These are phyloP conservation scores for Nemania sp. DNA, from an alignment of 2,329 filamentous ascomycete genomes.

Conservation along the genomic window DNA sequence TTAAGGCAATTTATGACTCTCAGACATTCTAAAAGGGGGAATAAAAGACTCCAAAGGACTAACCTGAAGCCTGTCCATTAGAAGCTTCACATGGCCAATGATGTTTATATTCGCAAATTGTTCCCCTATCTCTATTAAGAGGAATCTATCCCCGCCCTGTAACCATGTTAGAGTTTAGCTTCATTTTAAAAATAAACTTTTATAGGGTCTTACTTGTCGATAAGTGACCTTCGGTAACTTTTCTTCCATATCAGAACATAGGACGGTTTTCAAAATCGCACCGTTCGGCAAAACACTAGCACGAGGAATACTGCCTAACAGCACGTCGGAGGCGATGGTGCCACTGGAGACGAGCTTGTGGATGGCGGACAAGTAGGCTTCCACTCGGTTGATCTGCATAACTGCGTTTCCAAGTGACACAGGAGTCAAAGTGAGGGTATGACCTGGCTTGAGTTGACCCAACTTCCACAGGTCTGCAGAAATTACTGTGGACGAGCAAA, in stretches of 20 bases:
- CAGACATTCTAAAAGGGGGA: too few species aligned
- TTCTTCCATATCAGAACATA: neutral
- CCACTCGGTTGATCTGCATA: slow-evolving; percentile 7
- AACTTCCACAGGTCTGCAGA: slow-evolving; percentile 58
- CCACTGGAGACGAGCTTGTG: neutral
- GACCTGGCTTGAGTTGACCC: slow-evolving; percentile 56
- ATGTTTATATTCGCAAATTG: slow-evolving; percentile 10
- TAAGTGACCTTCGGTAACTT: slow-evolving; percentile 5
- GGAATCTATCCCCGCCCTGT: slow-evolving; percentile 21
- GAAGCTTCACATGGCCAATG: slow-evolving; percentile 11
- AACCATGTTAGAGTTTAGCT: neutral
- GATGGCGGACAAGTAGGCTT: slow-evolving; percentile 7
- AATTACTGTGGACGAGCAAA: slow-evolving; percentile 55
- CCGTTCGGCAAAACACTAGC: neutral
- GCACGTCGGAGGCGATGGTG: neutral
- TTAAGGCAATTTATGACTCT: too few species aligned
- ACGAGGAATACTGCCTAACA: slow-evolving; percentile 4
- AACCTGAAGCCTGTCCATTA: slow-evolving; percentile 14
- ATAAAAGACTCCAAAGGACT: too few species aligned
- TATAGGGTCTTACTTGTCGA: slow-evolving; percentile 13
- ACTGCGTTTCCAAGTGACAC: slow-evolving; percentile 22
- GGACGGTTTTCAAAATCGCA: slow-evolving; percentile 8
- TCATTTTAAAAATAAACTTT: neutral
- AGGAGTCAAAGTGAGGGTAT: slow-evolving; percentile 48
- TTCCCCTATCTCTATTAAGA: slow-evolving; percentile 24